phyloP scores from a whole-genome alignment of 2,329 filamentous ascomycete species.

The Teratosphaeria pseudoeucalypti region DNA sequence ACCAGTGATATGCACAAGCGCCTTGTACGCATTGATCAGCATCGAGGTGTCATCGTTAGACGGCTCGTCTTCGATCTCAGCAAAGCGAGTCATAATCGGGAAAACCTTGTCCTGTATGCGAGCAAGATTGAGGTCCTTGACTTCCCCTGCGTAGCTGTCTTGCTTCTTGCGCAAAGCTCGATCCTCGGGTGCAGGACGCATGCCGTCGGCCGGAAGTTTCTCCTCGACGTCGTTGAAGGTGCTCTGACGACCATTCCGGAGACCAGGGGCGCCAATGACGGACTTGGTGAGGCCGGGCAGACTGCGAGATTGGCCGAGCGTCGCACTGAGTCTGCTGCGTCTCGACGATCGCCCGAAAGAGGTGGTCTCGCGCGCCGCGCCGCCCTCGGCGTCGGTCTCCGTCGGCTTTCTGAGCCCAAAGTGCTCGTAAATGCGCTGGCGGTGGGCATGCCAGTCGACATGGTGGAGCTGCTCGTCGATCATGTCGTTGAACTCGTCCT shows the following conservation, averaged over 20 bases:
- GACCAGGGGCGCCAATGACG: constrained; percentile 71
- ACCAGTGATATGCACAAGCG: constrained; percentile 66
- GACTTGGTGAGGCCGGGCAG: constrained; percentile 67
- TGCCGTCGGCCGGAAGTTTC: constrained; percentile 36
- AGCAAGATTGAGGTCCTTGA: constrained; percentile 66
- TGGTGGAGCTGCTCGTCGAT: constrained; percentile 80
- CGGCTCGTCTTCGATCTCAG: constrained; percentile 59
- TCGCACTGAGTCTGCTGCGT: constrained; percentile 33
- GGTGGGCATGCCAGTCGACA: constrained; percentile 91
- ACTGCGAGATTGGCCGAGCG: constrained; percentile 40
- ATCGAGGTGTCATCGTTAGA: constrained; percentile 52
- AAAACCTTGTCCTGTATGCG: constrained; percentile 58
- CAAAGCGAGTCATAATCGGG: constrained; percentile 66
- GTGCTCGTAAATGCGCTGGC: constrained; percentile 87
- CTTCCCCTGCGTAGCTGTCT: constrained; percentile 64
- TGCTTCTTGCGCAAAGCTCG: constrained; percentile 77
- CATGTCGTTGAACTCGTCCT: constrained; percentile 85
- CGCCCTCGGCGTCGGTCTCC: constrained; percentile 22
- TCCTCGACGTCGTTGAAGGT: constrained; percentile 35
- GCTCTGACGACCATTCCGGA: constrained; percentile 30
- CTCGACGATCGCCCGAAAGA: constrained; percentile 44
- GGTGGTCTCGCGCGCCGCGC: constrained; percentile 22
- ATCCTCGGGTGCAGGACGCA: constrained; percentile 52
- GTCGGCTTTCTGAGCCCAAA: constrained; percentile 61
- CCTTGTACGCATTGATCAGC: constrained; percentile 71